Evolutionary conservation across 2,329 filamentous ascomycete species (phyloP).

Genomic region (Remersonia thermophila): DNA sequence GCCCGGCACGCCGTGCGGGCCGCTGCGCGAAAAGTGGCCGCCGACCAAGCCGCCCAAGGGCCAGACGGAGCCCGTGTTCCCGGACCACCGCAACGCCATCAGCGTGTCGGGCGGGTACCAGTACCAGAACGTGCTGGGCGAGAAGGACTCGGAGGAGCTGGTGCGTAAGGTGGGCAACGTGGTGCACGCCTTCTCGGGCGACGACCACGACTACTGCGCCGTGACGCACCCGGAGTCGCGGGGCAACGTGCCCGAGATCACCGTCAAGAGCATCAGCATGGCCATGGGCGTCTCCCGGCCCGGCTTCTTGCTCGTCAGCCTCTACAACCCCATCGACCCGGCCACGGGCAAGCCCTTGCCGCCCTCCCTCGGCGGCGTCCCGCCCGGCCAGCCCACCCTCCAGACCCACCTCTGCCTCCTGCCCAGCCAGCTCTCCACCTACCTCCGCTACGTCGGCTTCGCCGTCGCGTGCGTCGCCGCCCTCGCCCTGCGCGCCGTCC

Average conservation of each 20-base stretch:
- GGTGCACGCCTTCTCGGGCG: constrained; percentile 79
- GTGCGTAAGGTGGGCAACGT: constrained; percentile 71
- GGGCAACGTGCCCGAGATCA: constrained; percentile 64
- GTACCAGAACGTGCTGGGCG: constrained; percentile 86
- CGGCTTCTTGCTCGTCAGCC: constrained; percentile 74
- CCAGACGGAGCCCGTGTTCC: constrained; percentile 38
- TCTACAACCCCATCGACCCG: constrained; percentile 78
- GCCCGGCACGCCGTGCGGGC: constrained; percentile 76
- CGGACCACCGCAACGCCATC: constrained; percentile 67
- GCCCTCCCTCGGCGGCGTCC: constrained; percentile 16
- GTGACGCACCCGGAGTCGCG: constrained; percentile 62
- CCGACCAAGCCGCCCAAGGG: constrained; percentile 51
- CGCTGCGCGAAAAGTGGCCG: constrained; percentile 71
- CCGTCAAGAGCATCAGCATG: constrained; percentile 90
- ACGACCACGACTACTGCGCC: constrained; percentile 97
- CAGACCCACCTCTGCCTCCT: constrained; percentile 86
- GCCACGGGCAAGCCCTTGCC: constrained; percentile 36
- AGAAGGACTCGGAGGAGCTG: constrained; percentile 62
- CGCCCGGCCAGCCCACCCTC: constrained; percentile 42
- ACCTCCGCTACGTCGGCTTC: constrained; percentile 63
- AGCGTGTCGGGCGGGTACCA: constrained; percentile 72
- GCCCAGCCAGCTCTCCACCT: constrained; percentile 76
- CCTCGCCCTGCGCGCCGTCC: constrained; percentile 41
- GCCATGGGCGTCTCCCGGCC: constrained; percentile 87
- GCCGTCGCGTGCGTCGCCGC: constrained; percentile 39